Evolutionary conservation across 768 basidiomycete species (phyloP), one percentile per base, ranked within the genome.

Genomic region (Amanita muscaria): DNA sequence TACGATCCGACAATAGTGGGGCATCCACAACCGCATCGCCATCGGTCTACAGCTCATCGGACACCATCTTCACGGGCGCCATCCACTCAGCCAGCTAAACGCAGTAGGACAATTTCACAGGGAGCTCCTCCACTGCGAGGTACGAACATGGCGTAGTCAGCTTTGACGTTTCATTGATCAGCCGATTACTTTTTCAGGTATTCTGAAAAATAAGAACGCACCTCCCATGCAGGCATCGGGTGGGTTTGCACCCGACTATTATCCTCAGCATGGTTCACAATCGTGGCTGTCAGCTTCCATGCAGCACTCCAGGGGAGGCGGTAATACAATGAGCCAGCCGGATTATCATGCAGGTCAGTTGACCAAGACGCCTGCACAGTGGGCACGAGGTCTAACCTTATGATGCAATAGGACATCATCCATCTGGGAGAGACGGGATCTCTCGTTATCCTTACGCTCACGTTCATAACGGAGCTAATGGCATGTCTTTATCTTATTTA

Each of bases 181-280:
- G 19, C 2, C 23, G 14, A 19, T 24, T 18, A 21, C 25, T 31
- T 12, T 31, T 29, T 38, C 19, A 46, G 44, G 44, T 5, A 46
- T 46, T n/a, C 27, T 46, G 14, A 46, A 46, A 19, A 22, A 24
- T 9, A 46, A 46, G 18, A 27, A 12, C 25, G 22, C n/a, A 31
- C 44, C 35, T 24, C 44, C 44, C 10, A 16, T 45, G 44, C 44
- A 45, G 37, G 19, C 36, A 30, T 38, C 36, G 37, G 44, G 44
- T 30, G 29, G 29, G 36, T 38, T n/a, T 11, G 35, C 44, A 16
- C 12, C 5, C 22, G 19, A 30, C 10, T 29, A 16, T 18, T 11
- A 15, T 30, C 27, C 15, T 31, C 23, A n/a, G 8, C 8, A 38
- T 4, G 25, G 16, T 22, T 29, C 29, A 16, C 44, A 39, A 5